Conservation (phyloP, 495 filamentous ascomycete species). For the Penicillium bovifimosum region DNA sequence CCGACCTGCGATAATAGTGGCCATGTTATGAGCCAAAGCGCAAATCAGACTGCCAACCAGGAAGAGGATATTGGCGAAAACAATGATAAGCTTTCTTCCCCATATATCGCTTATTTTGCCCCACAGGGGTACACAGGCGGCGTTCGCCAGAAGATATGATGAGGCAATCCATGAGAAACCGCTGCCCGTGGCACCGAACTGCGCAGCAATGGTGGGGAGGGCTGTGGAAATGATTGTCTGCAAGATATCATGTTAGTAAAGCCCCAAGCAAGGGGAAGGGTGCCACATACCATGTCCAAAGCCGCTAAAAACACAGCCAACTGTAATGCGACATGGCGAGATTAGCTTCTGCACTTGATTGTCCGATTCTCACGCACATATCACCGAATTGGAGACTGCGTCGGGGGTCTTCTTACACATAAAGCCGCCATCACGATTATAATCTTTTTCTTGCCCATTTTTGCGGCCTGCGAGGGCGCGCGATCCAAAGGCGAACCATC, state of each 20-base stretch:
- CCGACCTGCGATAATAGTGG: constrained; percentile 69
- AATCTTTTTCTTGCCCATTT: constrained; percentile 46
- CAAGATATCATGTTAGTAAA: background rate
- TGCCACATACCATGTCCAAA: constrained; percentile 43
- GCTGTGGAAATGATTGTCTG: constrained; percentile 51
- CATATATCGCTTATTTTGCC: constrained; percentile 84
- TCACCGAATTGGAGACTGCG: background rate
- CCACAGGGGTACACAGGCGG: constrained; percentile 67
- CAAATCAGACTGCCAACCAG: constrained; percentile 70
- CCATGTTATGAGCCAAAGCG: constrained; percentile 59
- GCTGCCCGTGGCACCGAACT: constrained; percentile 55
- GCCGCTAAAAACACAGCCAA: constrained; percentile 50
- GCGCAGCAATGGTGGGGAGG: constrained; percentile 57
- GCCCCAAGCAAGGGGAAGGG: background rate
- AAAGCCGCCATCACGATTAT: constrained; percentile 46
- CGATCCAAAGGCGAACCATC: constrained; percentile 29
- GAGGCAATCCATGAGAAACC: constrained; percentile 77
- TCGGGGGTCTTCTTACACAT: constrained; percentile 32
- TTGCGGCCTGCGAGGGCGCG: constrained; percentile 35
- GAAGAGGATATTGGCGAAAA: constrained; percentile 68
- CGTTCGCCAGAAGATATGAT: constrained; percentile 63
- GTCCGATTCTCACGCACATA: background rate
- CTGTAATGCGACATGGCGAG: constrained; percentile 19
- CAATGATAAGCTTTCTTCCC: constrained; percentile 74
- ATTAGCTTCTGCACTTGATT: constrained; percentile 11